Conservation (phyloP, 331 rosid genomes). For the Phaseolus coccineus region DNA sequence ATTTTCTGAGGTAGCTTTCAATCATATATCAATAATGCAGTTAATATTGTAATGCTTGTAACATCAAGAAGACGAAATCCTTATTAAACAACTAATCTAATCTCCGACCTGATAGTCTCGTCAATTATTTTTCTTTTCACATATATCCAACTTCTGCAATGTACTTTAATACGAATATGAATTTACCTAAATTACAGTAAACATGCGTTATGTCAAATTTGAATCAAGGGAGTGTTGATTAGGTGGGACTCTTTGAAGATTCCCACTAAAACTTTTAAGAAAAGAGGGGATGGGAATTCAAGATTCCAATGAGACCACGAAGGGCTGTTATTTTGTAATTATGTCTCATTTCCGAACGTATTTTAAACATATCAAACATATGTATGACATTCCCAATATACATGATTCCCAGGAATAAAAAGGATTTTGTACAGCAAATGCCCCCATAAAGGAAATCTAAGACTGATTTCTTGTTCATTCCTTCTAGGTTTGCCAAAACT, state of each 20-base stretch:
- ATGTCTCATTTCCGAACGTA: background rate
- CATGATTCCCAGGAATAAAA: background rate
- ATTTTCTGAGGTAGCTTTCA: constrained; percentile 3
- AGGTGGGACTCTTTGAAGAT: background rate
- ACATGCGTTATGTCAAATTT: background rate
- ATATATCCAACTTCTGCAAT: background rate
- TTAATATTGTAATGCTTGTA: background rate
- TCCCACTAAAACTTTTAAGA: background rate
- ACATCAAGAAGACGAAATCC: background rate
- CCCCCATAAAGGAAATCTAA: background rate
- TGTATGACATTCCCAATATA: background rate
- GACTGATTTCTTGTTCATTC: background rate
- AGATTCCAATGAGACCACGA: background rate
- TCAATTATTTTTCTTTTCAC: background rate
- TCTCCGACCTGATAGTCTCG: background rate
- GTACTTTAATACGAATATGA: background rate
- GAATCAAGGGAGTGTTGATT: background rate
- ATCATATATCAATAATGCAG: background rate
- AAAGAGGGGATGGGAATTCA: background rate
- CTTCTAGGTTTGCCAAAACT: background rate
- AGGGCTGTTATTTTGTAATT: too few species aligned
- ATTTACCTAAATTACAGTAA: background rate
- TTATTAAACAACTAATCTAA: background rate
- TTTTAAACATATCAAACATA: background rate
- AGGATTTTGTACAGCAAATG: background rate